Percentiles rank a stretch among this genome's conserved stretches.
Evolutionary conservation across 2,329 filamentous ascomycete genomes (phyloP).

Genomic region (Daldinia sp.): DNA sequence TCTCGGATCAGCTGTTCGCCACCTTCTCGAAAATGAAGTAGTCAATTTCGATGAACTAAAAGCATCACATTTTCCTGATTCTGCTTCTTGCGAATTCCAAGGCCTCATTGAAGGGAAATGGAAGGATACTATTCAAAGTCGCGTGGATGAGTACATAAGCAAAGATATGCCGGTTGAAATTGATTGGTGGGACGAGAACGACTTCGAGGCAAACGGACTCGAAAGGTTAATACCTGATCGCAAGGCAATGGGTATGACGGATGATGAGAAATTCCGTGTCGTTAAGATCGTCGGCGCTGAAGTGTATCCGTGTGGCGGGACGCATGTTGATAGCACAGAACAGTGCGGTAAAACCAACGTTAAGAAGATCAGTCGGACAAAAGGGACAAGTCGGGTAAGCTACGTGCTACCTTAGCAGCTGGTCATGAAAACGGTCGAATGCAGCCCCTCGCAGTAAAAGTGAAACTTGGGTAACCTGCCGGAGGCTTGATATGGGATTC

Average conservation of each 20-base stretch:
- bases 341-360: constrained; percentile 71
- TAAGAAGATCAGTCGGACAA: constrained; percentile 74
- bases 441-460: neutral
- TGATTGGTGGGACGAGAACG: constrained; percentile 75
- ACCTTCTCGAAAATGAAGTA: constrained; percentile 65
- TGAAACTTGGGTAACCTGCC: constrained; percentile 3
- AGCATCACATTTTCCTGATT: constrained; percentile 77
- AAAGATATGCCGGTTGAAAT: constrained; percentile 70
- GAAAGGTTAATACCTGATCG: constrained; percentile 67
- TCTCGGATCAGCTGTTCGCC: constrained; percentile 74
- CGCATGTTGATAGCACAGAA: constrained; percentile 73
- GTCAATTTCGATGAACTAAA: constrained; percentile 73
- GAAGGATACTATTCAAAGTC: constrained; percentile 71
- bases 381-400: constrained; percentile 72
- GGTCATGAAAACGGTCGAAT: neutral
- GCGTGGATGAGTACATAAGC: constrained; percentile 69
- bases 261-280: constrained; percentile 71
- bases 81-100: constrained; percentile 75
- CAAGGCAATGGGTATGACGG: constrained; percentile 52
- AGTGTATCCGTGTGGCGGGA: constrained; percentile 80
- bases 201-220: constrained; percentile 67
- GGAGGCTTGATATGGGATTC: constrained; percentile 4
- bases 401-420: constrained; percentile 51
- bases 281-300: constrained; percentile 77
- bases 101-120: constrained; percentile 74